phyloP scores from a whole-genome alignment of 2,329 filamentous ascomycete species.

The Trichophyton rubrum region DNA sequence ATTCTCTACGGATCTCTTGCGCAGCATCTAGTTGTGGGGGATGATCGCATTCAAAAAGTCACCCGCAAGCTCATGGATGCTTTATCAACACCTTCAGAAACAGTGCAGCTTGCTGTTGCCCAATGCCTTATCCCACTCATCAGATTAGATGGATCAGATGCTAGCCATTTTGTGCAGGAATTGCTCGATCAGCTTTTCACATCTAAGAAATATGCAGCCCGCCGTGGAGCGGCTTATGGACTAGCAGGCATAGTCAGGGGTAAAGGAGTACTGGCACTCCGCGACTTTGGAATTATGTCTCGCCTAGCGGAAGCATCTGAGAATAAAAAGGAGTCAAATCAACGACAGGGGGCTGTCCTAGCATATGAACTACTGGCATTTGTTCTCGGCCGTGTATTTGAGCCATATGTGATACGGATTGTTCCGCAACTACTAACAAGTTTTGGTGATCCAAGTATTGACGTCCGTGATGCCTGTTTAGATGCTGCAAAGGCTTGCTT shows the following conservation, averaged over 20 bases:
- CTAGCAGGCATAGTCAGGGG: constrained; percentile 81
- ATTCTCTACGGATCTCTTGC: constrained; percentile 94
- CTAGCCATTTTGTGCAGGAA: constrained; percentile 65
- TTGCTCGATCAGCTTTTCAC: constrained; percentile 71
- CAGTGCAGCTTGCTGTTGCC: constrained; percentile 90
- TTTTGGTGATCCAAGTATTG: constrained; percentile 76
- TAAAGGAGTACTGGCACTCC: constrained; percentile 67
- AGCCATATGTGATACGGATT: constrained; percentile 92
- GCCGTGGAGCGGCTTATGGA: constrained; percentile 88
- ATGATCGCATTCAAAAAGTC: constrained; percentile 75
- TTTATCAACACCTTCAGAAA: constrained; percentile 86
- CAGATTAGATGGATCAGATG: constrained; percentile 63
- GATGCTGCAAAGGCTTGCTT: constrained; percentile 93
- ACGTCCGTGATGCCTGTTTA: constrained; percentile 85
- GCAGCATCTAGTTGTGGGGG: constrained; percentile 71
- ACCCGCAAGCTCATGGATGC: constrained; percentile 76
- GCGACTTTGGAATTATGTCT: constrained; percentile 75
- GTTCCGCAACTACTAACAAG: constrained; percentile 79
- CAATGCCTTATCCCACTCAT: constrained; percentile 90
- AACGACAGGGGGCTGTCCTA: constrained; percentile 76
- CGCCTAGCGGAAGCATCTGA: constrained; percentile 72
- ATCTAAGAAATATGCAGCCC: constrained; percentile 81
- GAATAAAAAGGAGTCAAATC: constrained; percentile 84
- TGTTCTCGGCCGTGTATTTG: constrained; percentile 77
- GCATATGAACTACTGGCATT: constrained; percentile 83